These are phyloP conservation scores for Anethum foeniculum DNA, from an alignment of 140 eudicot genomes.

Conservation along the genomic window DNA sequence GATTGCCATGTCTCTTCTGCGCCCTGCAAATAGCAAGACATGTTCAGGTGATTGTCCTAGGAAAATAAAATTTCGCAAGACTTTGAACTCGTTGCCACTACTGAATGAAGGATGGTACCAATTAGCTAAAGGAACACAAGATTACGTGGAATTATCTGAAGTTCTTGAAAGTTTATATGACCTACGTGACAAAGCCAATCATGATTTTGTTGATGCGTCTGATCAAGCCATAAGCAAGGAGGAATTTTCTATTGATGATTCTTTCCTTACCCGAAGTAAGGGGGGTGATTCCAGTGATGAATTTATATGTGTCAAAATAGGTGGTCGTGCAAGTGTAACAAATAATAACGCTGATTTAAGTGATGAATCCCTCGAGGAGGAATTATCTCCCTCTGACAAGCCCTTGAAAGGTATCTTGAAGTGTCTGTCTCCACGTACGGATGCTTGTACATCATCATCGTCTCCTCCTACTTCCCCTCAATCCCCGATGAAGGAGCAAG, in stretches of 20 bases:
- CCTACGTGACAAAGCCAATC: not conserved
- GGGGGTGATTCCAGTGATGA: constrained; percentile 10
- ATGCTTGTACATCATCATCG: not conserved
- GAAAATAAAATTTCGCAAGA: constrained; percentile 24
- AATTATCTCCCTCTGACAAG: not conserved
- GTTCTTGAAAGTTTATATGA: not conserved
- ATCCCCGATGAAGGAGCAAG: constrained; percentile 10
- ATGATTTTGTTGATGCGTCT: not conserved
- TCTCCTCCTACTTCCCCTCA: constrained; percentile 10
- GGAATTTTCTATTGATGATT: not conserved
- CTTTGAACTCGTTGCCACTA: constrained; percentile 19
- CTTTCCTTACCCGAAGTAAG: not conserved
- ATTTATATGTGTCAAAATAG: not conserved
- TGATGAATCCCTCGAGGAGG: constrained; percentile 2
- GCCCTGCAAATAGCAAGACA: constrained; percentile 16
- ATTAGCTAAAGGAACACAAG: constrained; percentile 19
- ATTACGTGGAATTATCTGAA: not conserved
- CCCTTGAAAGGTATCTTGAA: constrained; percentile 42
- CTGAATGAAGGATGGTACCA: constrained; percentile 38
- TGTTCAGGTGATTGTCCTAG: constrained; percentile 8
- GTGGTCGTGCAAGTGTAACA: not conserved
- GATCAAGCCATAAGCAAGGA: constrained; percentile 5
- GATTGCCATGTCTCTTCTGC: constrained; percentile 33
- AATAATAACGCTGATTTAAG: not conserved
- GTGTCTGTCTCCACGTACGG: constrained; percentile 22